Evolutionary conservation across 495 filamentous ascomycete genomes (phyloP).

Genomic region (Hypoxylon lienhwacheense): DNA sequence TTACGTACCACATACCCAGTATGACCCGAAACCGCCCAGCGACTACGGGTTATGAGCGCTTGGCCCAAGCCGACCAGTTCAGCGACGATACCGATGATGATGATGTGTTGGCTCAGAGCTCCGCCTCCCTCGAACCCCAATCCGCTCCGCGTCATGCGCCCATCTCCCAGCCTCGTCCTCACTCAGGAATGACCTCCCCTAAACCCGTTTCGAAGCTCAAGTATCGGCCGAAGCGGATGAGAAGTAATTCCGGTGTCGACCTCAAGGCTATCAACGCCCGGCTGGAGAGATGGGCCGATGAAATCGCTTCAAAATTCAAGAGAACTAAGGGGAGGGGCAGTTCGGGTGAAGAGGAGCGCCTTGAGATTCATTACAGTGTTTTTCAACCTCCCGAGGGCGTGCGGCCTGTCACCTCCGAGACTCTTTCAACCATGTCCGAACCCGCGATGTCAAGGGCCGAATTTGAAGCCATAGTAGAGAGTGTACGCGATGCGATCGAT

Average conservation of each 20-base stretch:
- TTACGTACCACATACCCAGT: not conserved
- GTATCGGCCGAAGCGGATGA: conserved; percentile 56
- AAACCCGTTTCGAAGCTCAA: conserved; percentile 44
- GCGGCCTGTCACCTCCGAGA: conserved; percentile 73
- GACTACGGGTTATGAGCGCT: conserved; percentile 87
- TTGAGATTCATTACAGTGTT: conserved; percentile 97
- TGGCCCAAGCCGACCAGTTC: conserved; percentile 86
- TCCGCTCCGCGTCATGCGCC: conserved; percentile 71
- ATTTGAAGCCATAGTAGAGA: conserved; percentile 89
- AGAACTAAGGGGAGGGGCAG: conserved; percentile 75
- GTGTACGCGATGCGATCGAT: conserved; percentile 85
- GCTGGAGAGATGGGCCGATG: conserved; percentile 94
- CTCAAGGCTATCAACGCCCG: conserved; percentile 98
- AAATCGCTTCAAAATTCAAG: conserved; percentile 98
- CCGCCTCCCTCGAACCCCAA: conserved; percentile 60
- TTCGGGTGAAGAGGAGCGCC: conserved; percentile 73
- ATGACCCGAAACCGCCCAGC: conserved; percentile 61
- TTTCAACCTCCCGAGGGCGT: conserved; percentile 90
- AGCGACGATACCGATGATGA: conserved; percentile 77
- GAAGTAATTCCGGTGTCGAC: conserved; percentile 89
- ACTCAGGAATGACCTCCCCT: conserved; percentile 61
- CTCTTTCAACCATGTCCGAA: conserved; percentile 57
- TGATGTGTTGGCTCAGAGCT: conserved; percentile 57
- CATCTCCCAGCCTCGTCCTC: conserved; percentile 61
- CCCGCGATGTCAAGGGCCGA: conserved; percentile 71